Percentiles rank a stretch among this genome's conserved stretches.
phyloP scores from a whole-genome alignment of 805 yeast genomes.

The Phaffomyces opuntiae region DNA sequence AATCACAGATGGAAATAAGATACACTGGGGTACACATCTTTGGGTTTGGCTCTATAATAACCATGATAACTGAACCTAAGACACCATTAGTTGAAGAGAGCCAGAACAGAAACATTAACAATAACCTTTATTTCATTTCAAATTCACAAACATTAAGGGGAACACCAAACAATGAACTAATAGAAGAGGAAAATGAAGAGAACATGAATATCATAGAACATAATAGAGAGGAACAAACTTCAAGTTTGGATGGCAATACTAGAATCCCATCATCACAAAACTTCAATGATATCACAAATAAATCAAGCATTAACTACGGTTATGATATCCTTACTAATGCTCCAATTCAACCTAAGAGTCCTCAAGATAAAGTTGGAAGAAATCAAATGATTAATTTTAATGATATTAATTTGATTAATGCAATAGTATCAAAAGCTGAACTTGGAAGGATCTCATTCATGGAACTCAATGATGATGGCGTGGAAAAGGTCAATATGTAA shows the following conservation, averaged over 20 bases:
- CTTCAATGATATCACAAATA: constrained; percentile 1
- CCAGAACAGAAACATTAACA: background rate
- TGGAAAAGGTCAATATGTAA: too few species aligned
- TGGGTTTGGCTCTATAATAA: constrained; percentile 11
- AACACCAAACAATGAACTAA: constrained; percentile 1
- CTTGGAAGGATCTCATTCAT: constrained; percentile 13
- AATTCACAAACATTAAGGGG: background rate
- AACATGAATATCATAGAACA: background rate
- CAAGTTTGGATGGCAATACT: constrained; percentile 7
- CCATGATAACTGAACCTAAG: constrained; percentile 1
- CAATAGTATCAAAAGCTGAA: constrained; percentile 16
- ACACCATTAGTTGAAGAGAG: background rate
- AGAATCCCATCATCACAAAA: constrained; percentile 8
- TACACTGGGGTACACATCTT: background rate
- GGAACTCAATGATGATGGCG: constrained; percentile 12
- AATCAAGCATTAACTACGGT: background rate
- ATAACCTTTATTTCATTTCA: background rate
- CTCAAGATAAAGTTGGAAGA: background rate
- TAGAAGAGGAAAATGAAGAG: background rate
- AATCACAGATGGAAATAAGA: too few species aligned
- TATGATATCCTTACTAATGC: too few species aligned
- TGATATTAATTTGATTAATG: constrained; percentile 5
- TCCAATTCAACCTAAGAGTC: background rate
- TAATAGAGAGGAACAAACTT: background rate
- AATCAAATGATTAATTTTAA: background rate